These are phyloP conservation scores for Oryza nivara DNA, from an alignment of 176 grass and related monocot species.

Conservation along the genomic window DNA sequence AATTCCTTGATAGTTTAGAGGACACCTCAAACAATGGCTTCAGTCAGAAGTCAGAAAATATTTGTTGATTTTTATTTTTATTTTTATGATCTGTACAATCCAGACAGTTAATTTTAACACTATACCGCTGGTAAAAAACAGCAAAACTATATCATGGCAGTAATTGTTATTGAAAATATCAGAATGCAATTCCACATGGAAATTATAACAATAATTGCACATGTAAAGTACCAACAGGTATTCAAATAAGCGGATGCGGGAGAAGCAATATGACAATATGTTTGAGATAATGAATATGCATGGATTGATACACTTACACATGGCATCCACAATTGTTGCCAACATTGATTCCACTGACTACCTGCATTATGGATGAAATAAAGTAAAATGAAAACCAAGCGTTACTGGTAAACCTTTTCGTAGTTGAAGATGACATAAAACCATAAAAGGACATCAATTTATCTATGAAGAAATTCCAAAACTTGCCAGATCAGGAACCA, in stretches of 20 bases:
- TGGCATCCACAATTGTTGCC: conserved; percentile 88
- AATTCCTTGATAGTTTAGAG: conserved; percentile 2
- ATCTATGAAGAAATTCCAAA: conserved; percentile 21
- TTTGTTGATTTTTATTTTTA: background rate
- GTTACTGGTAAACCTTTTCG: background rate
- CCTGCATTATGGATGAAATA: conserved; percentile 64
- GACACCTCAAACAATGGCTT: background rate
- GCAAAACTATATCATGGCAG: background rate
- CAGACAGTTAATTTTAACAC: background rate
- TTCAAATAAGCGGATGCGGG: background rate
- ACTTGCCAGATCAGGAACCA: conserved; percentile 87
- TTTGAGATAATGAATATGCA: conserved; percentile 25
- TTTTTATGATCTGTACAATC: background rate
- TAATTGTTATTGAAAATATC: conserved; percentile 10
- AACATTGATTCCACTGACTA: conserved; percentile 90
- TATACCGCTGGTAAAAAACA: background rate
- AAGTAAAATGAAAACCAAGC: background rate
- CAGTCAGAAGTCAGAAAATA: background rate
- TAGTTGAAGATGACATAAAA: conserved; percentile 20
- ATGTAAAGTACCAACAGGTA: background rate
- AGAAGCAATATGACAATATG: background rate
- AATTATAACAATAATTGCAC: background rate
- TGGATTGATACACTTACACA: conserved; percentile 60
- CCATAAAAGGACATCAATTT: background rate
- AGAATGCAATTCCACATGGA: background rate